Evolutionary conservation across 345 rosid species (phyloP), one percentile per base, ranked within the genome.

Genomic region (Streptanthus diversifolius): DNA sequence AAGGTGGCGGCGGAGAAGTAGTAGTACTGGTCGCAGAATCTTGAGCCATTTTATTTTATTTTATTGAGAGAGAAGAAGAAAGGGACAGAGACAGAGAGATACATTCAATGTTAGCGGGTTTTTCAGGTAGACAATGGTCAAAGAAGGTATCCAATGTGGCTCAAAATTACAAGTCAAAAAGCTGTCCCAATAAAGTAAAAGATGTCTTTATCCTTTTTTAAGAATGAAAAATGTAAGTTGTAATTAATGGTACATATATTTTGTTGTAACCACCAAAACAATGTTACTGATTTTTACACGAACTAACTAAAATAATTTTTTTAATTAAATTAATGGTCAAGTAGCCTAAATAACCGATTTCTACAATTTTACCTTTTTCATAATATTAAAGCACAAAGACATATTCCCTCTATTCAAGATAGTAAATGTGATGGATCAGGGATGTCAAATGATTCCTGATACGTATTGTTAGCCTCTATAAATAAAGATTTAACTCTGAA

Each of bases 121-220:
- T 33, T 76, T 76, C 75, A 69, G 79, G 75, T 76, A 76, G 75
- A 70, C 2, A 27, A 70, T 69, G 79, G 79, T 69, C 75, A 76
- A 69, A 76, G 59, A 67, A 62, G 64, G 79, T 0, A 69, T 76
- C 79, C 79, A 68, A 75, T 61, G 79, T 69, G 17, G 2, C 52
- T 22, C 17, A 39, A 74, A 57, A 18, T 62, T 41, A 11, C 41
- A 76, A 76, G 60, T 69, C 75, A 32, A 68, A 71, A 75, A 62
- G 70, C 74, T 68, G 79, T 69, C 22, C 58, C 63, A 75, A 68
- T 68, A 69, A 75, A 69, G 64, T 45, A 33, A 69, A 48, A 40
- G 36, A 53, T 68, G 58, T 69, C 70, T 54, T 68, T 68, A 8
- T 43, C 14, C 45, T 39, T 33, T 67, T 35, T 43, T 14, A 24